phyloP scores from a whole-genome alignment of 208 protist genomes.

The Crithidia expoeki region DNA sequence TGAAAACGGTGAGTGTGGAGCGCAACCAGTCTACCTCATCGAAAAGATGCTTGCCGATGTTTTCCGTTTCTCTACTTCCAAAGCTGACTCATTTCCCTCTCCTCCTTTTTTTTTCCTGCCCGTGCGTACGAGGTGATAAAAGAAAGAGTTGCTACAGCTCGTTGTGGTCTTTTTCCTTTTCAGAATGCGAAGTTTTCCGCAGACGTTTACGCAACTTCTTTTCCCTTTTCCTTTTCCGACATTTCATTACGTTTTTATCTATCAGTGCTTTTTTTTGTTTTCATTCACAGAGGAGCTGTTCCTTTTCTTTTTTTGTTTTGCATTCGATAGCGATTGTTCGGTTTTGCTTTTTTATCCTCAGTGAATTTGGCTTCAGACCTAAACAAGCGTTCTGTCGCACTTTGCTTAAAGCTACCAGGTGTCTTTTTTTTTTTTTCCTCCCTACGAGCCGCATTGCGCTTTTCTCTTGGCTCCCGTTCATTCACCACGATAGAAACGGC shows the following conservation, averaged over 20 bases:
- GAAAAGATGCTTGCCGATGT: background rate
- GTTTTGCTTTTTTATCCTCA: constrained; percentile 18
- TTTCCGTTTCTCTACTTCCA: constrained; percentile 1
- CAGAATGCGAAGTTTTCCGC: background rate
- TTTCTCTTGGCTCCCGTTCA: background rate
- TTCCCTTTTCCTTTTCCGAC: constrained; percentile 16
- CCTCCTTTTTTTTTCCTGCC: background rate
- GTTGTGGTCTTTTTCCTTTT: constrained; percentile 18
- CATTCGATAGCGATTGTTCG: constrained; percentile 5
- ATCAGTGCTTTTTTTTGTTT: constrained; percentile 13
- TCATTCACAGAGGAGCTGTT: too few relatives aligned
- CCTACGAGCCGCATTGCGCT: background rate
- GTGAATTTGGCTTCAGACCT: constrained; percentile 5
- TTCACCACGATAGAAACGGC: constrained; percentile 7
- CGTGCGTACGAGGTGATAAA: background rate
- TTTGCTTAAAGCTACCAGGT: background rate
- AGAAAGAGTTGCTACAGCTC: background rate
- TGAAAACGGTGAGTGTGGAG: constrained; percentile 9
- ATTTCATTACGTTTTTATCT: constrained; percentile 19
- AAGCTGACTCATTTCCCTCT: background rate
- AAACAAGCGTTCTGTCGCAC: background rate
- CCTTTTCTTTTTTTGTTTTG: constrained; percentile 8
- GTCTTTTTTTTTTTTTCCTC: background rate
- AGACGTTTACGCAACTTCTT: background rate
- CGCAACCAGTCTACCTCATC: constrained; percentile 6